Evolutionary conservation across 2,329 filamentous ascomycete species (phyloP), one percentile per base, ranked within the genome.

Genomic region (Penicillium palitans): DNA sequence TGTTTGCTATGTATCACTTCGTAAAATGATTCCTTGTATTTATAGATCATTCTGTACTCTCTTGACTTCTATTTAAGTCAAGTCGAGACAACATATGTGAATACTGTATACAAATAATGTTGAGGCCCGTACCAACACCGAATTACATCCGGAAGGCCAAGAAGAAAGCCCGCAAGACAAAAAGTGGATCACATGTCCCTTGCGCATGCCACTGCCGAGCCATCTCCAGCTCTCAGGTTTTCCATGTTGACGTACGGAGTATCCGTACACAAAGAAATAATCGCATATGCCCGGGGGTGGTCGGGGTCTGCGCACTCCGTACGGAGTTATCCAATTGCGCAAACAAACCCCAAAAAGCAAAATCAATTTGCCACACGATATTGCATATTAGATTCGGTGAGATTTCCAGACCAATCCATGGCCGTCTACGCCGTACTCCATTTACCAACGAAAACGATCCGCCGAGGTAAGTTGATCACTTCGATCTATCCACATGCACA

Each of bases 401-500:
- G 4, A n/a, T 13, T 21, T n/a, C 15, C n/a, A 53, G 7, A 17
- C 40, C 39, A 52, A 52, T 45, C 40, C 39, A 24, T 21, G 15
- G 15, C 17, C 15, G 15, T 42, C 9, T 31, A 12, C 37, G 21
- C 6, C 19, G 15, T 21, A 52, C 41, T 27, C 24, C 41, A n/a
- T 27, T 13, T 7, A 40, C 57, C 12, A 49, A 64, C 63, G 62
- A 66, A 61, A 66, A 64, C 47, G 57, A 64, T 61, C 61, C 64
- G 62, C 63, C 64, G 64, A 66, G 64, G 64, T 40, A 57, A 58
- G 39, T 60, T 51, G 55, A 59, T 62, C 46, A 37, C 55, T 52
- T 45, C n/a, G 25, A 41, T 55, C 48, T 31, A 39, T 37, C 57
- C 57, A 61, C 44, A 57, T 59, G 47, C 48, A 52, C 21, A 5